phyloP scores from a whole-genome alignment of 371 early-diverging fungal genomes.

The Quaeritorhiza haematococci region DNA sequence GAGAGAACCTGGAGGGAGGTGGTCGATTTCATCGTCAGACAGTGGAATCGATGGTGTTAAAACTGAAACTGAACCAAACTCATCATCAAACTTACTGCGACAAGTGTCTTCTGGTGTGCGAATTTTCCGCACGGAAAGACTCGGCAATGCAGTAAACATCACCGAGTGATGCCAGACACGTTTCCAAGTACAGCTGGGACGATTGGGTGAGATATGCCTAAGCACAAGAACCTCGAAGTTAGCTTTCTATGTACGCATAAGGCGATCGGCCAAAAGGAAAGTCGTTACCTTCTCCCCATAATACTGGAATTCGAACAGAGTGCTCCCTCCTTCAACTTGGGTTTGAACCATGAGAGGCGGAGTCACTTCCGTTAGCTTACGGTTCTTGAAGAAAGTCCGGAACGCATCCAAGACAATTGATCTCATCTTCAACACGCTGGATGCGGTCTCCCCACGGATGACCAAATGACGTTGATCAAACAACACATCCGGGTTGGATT shows the following conservation, averaged over 20 bases:
- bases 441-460: conserved; percentile 89
- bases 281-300: conserved; percentile 75
- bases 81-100: conserved; percentile 57
- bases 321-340: conserved; percentile 99
- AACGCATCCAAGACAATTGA: conserved; percentile 84
- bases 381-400: conserved; percentile 88
- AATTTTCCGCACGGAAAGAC: conserved; percentile 99
- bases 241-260: background rate
- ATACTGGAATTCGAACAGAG: conserved; percentile 96
- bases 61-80: conserved; percentile 7
- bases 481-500: conserved; percentile 84
- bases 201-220: conserved; percentile 98
- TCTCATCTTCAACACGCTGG: conserved; percentile 88
- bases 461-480: conserved; percentile 96
- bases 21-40: no score
- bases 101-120: conserved; percentile 98
- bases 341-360: conserved; percentile 99
- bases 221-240: background rate
- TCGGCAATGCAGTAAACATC: conserved; percentile 97
- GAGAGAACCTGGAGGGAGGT: conserved; percentile 85
- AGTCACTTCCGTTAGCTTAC: conserved; percentile 89
- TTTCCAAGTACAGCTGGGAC: conserved; percentile 99
- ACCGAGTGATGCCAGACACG: conserved; percentile 92
- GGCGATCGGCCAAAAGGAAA: background rate
- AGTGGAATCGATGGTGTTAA: conserved; percentile 2